Percentiles rank a stretch among this genome's conserved stretches.
Conservation (phyloP, 352 stramenopile species). For the Phytophthora ramorum region DNA sequence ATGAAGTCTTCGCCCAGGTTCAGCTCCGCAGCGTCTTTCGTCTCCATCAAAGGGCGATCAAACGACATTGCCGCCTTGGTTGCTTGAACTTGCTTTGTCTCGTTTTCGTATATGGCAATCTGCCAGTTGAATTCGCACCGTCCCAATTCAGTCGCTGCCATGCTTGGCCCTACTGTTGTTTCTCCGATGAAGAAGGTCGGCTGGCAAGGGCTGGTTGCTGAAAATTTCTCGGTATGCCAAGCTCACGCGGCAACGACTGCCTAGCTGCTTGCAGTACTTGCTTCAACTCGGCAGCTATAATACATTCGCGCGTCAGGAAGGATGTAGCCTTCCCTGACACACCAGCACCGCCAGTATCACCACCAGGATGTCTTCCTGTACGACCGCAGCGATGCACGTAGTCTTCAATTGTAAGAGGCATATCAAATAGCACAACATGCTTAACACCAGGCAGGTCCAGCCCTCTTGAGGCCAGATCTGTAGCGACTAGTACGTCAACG, state of each 20-base stretch:
- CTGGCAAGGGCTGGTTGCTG: slow-evolving; percentile 7
- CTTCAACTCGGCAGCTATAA: slow-evolving; percentile 60
- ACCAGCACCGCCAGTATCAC: slow-evolving; percentile 32
- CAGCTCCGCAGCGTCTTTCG: slow-evolving; percentile 83
- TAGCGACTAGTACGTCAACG: slow-evolving; percentile 90
- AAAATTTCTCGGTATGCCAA: slow-evolving; percentile 54
- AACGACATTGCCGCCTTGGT: slow-evolving; percentile 46
- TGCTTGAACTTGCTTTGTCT: neutral
- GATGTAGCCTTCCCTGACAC: slow-evolving; percentile 46
- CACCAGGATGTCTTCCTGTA: slow-evolving; percentile 52
- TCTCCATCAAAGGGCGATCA: slow-evolving; percentile 79
- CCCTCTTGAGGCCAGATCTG: slow-evolving; percentile 88
- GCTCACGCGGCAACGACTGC: slow-evolving; percentile 55
- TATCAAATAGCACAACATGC: slow-evolving; percentile 91
- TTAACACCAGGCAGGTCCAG: slow-evolving; percentile 90
- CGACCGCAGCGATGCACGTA: slow-evolving; percentile 92
- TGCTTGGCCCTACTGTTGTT: slow-evolving; percentile 3
- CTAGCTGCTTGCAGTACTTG: slow-evolving; percentile 50
- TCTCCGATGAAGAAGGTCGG: neutral
- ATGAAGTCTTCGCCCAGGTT: slow-evolving; percentile 87
- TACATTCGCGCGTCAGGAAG: slow-evolving; percentile 66
- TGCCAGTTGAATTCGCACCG: slow-evolving; percentile 18
- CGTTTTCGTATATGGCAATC: neutral
- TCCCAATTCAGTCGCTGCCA: slow-evolving; percentile 7
- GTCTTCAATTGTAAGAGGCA: slow-evolving; percentile 90